Base-by-base conservation (phyloP, 2,329 filamentous ascomycete genomes). In the Cladophialophora psammophila region DNA sequence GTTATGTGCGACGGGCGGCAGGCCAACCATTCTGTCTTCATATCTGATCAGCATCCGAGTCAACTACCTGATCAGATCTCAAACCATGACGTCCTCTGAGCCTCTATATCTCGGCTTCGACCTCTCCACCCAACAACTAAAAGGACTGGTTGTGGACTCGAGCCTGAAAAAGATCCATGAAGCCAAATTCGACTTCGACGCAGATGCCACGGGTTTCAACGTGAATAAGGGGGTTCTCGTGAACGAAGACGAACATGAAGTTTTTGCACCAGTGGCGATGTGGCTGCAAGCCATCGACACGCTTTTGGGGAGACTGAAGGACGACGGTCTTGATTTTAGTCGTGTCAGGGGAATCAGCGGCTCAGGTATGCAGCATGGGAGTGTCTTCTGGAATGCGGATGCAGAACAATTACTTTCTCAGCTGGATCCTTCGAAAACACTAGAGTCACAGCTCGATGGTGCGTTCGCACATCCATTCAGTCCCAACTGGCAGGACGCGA, bases 401-500 rank as follows among this genome's bases (percentile, higher is more conserved):
- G 94, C 92, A 5, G 90, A 91, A 76, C 75, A 79, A 7, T 75
- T 90, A 52, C 84, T 98, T 52, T 80, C 77, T 3, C 81, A 75
- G 12, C 81, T 98, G 52, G 84, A 92, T 71, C 76, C 85, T 2
- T 80, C 80, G 20, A 86, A 86, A 76, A 80, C 85, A 0, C 81
- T 98, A 55, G 85, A 91, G 58, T 88, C 91, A 67, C 93, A 96
- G 80, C 82, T 98, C 32, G 81, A 82, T 9, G 82, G 80, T 2
- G 91, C 90, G 0, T 92, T 98, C 76, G 91, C 93, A 15, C 91
- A 96, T 78, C 89, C 91, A 4, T 94, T 89, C 80, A 93, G 92
- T 71, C 95, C 95, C 7, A 99, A 98, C 78, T 99, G 95, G 95
- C 95, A 98, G 81, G 95, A 99, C 78, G 91, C 94, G 69, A 97